Percentiles rank a stretch among this genome's conserved stretches.
These are phyloP conservation scores for Cercospora berteroae DNA, from an alignment of 2,329 filamentous ascomycete genomes.

Conservation along the genomic window DNA sequence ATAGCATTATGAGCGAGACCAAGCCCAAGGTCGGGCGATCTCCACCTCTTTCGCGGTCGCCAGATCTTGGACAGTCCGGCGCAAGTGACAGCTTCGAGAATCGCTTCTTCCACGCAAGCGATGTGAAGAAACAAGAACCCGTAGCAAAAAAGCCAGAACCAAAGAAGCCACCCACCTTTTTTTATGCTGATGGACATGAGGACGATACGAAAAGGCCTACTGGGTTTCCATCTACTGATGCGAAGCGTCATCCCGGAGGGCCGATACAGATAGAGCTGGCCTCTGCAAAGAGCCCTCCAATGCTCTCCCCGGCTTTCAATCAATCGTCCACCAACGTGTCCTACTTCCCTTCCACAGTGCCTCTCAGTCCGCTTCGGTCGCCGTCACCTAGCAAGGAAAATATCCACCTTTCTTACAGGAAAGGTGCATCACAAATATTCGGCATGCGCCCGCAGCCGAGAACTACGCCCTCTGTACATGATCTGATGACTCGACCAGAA, in stretches of 20 bases:
- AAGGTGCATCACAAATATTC: slow-evolving; percentile 50
- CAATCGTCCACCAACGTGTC: slow-evolving; percentile 32
- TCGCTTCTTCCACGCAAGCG: slow-evolving; percentile 92
- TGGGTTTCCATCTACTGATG: no score
- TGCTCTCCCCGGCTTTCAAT: slow-evolving; percentile 37
- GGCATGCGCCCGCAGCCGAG: slow-evolving; percentile 33
- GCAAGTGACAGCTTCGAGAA: slow-evolving; percentile 41
- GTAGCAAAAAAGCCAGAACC: slow-evolving; percentile 37
- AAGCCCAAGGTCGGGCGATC: slow-evolving; percentile 26
- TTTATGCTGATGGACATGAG: slow-evolving; percentile 53
- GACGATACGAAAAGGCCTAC: no score
- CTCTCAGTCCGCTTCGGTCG: slow-evolving; percentile 36
- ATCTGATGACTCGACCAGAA: not conserved
- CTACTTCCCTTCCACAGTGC: slow-evolving; percentile 33
- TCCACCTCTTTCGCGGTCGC: slow-evolving; percentile 39
- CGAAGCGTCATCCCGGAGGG: slow-evolving; percentile 25
- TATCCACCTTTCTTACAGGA: slow-evolving; percentile 51
- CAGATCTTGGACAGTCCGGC: slow-evolving; percentile 25
- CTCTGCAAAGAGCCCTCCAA: slow-evolving; percentile 30
- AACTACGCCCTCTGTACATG: slow-evolving; percentile 11
- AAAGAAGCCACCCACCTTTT: slow-evolving; percentile 51
- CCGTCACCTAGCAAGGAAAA: slow-evolving; percentile 49
- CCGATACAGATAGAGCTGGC: slow-evolving; percentile 25
- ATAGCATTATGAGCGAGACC: slow-evolving; percentile 39
- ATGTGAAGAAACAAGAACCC: slow-evolving; percentile 51